Percentiles rank a stretch among this genome's conserved stretches.
Evolutionary conservation across 352 stramenopile species (phyloP).

Genomic region (Phytophthora sp.): DNA sequence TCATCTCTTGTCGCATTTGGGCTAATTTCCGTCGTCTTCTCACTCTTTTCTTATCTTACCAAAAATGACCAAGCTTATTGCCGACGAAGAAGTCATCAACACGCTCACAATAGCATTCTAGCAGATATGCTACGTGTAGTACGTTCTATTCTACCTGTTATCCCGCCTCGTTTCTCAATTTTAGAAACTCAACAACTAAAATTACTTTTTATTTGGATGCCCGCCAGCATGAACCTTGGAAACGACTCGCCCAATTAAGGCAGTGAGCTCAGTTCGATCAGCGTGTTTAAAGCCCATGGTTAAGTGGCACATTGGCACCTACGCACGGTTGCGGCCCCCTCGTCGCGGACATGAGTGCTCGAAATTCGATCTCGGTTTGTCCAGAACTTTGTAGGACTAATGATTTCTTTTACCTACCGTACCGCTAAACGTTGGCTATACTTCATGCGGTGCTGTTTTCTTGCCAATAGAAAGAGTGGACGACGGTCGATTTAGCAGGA

Average conservation of each 20-base stretch:
- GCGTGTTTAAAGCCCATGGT: slow-evolving; percentile 40
- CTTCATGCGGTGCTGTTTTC: neutral
- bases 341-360: slow-evolving; percentile 59
- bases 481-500: slow-evolving; percentile 44
- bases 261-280: neutral
- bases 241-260: slow-evolving; percentile 18
- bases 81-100: slow-evolving; percentile 18
- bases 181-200: slow-evolving; percentile 23
- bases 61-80: slow-evolving; percentile 20
- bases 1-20: no score
- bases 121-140: neutral
- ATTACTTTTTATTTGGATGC: slow-evolving; percentile 8
- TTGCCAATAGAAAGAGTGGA: slow-evolving; percentile 50
- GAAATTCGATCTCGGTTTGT: slow-evolving; percentile 64
- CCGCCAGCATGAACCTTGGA: slow-evolving; percentile 12
- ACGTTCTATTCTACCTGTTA: no score
- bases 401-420: no score
- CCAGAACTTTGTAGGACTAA: neutral
- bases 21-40: no score
- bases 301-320: slow-evolving; percentile 84
- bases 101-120: slow-evolving; percentile 30
- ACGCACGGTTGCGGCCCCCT: slow-evolving; percentile 67
- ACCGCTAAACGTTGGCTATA: no score
- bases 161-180: no score
- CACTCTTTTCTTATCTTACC: no score